Conservation (phyloP, 2,329 filamentous ascomycete species). For the Pezicula neosporulosa region DNA sequence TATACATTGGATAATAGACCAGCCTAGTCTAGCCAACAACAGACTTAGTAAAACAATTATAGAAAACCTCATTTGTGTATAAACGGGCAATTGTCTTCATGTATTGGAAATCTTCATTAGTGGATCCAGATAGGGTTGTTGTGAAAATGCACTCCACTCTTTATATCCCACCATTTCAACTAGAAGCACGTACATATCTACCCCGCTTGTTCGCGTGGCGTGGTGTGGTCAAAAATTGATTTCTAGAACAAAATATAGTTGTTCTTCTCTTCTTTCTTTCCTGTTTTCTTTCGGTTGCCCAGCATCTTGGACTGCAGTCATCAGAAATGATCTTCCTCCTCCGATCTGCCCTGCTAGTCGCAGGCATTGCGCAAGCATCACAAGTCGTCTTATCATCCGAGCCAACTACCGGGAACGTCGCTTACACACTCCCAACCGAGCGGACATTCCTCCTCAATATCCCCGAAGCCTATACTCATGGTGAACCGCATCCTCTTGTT, state of each 20-base stretch:
- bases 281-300: neutral
- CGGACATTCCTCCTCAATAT: conserved; percentile 23
- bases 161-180: too few species aligned
- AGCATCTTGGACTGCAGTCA: neutral
- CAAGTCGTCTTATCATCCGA: conserved; percentile 1
- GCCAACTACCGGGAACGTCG: conserved; percentile 15
- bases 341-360: neutral
- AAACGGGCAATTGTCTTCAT: neutral
- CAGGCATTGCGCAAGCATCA: conserved; percentile 4
- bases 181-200: neutral
- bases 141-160: too few species aligned
- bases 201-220: neutral
- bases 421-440: conserved; percentile 16
- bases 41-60: neutral
- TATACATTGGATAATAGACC: too few species aligned
- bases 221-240: neutral
- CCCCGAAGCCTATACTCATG: conserved; percentile 13
- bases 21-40: neutral
- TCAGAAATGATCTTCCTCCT: neutral
- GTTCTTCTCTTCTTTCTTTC: neutral
- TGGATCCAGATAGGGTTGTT: neutral
- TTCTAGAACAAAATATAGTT: neutral
- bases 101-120: neutral
- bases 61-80: neutral
- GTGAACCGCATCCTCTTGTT: conserved; percentile 14